These are phyloP conservation scores for Fusarium sambucinum DNA, from an alignment of 2,329 filamentous ascomycete genomes.

Conservation along the genomic window DNA sequence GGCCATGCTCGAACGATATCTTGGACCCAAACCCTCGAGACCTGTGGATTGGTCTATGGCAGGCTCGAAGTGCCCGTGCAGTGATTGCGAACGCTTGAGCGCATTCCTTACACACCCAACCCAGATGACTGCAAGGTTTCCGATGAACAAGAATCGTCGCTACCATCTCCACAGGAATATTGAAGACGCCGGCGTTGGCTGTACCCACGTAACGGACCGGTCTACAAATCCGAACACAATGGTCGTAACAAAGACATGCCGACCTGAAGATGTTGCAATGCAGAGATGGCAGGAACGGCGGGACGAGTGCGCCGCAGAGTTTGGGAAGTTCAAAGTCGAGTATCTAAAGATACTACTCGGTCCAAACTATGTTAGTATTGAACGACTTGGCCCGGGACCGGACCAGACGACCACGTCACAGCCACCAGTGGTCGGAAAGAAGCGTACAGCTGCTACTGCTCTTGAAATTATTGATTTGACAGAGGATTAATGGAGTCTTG, in stretches of 20 bases:
- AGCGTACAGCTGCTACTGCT: slow-evolving; percentile 4
- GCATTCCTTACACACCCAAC: slow-evolving; percentile 42
- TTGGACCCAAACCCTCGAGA: slow-evolving; percentile 35
- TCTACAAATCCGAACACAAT: slow-evolving; percentile 24
- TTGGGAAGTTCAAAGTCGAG: not conserved
- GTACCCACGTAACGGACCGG: slow-evolving; percentile 36
- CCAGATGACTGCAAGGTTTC: slow-evolving; percentile 16
- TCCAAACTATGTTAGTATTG: not conserved
- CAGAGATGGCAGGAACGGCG: slow-evolving; percentile 3
- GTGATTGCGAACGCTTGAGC: slow-evolving; percentile 45
- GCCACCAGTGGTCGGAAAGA: not conserved
- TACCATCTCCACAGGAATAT: slow-evolving; percentile 42
- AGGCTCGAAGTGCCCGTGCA: slow-evolving; percentile 40
- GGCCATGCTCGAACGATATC: slow-evolving; percentile 40
- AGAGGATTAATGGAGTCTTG: not conserved
- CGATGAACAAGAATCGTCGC: slow-evolving; percentile 32
- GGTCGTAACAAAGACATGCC: slow-evolving; percentile 45
- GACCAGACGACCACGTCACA: not conserved
- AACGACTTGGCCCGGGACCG: not conserved
- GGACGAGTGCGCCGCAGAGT: not conserved
- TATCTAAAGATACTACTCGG: slow-evolving; percentile 20
- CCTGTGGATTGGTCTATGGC: slow-evolving; percentile 6
- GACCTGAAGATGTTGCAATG: not conserved
- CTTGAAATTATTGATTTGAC: slow-evolving; percentile 25
- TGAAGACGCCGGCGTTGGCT: slow-evolving; percentile 28